Conservation (phyloP, 1,139 yeast genomes). For the Yamadazyma dushanensis region DNA sequence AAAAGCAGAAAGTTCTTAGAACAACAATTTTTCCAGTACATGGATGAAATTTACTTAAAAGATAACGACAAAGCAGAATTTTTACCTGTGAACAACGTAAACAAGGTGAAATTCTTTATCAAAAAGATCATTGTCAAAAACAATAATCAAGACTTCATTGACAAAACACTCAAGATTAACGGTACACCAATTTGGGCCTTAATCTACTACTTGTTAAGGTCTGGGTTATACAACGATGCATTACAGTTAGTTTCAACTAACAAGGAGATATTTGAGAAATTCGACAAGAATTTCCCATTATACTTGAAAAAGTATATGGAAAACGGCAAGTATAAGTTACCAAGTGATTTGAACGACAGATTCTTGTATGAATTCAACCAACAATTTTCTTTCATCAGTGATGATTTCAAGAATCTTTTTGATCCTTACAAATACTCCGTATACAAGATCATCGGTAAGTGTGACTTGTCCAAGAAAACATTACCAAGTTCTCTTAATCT, state of each 20-base stretch:
- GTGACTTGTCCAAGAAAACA: slow-evolving; percentile 76
- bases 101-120: slow-evolving; percentile 70
- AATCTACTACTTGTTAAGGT: slow-evolving; percentile 77
- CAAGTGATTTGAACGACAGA: slow-evolving; percentile 68
- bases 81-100: slow-evolving; percentile 62
- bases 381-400: slow-evolving; percentile 66
- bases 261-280: slow-evolving; percentile 64
- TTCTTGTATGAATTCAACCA: slow-evolving; percentile 82
- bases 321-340: slow-evolving; percentile 51
- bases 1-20: slow-evolving; percentile 69
- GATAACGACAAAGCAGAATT: slow-evolving; percentile 51
- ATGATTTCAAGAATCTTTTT: slow-evolving; percentile 51
- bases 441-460: slow-evolving; percentile 88
- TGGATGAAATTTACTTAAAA: slow-evolving; percentile 70
- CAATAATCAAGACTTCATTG: slow-evolving; percentile 28
- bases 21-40: slow-evolving; percentile 70
- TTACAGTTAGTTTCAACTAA: slow-evolving; percentile 39
- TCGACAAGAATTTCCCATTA: slow-evolving; percentile 81
- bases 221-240: slow-evolving; percentile 82
- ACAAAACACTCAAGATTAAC: slow-evolving; percentile 54
- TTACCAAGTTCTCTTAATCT: slow-evolving; percentile 70
- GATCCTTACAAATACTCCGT: slow-evolving; percentile 92
- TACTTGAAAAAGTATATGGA: slow-evolving; percentile 74
- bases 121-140: slow-evolving; percentile 47
- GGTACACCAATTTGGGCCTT: slow-evolving; percentile 93